Conservation (phyloP, 2,329 filamentous ascomycete species). For the Ophiostoma ips region DNA sequence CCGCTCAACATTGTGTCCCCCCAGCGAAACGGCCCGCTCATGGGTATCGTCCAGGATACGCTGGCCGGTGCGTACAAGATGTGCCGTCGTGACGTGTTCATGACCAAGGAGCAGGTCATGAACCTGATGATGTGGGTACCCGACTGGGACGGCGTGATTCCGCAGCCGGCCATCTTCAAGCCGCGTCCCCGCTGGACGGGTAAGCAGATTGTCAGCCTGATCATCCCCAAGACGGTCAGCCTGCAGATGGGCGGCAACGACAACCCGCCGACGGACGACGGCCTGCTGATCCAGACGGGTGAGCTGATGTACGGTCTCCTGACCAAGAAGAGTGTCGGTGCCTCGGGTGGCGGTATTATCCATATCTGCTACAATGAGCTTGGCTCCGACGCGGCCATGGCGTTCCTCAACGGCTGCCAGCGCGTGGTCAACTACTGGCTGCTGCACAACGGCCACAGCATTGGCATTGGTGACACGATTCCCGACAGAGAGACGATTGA, state of each 20-base stretch:
- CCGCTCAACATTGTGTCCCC: slow-evolving; percentile 96
- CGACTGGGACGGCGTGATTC: slow-evolving; percentile 91
- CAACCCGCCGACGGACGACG: slow-evolving; percentile 57
- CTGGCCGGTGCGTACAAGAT: slow-evolving; percentile 96
- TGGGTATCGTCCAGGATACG: slow-evolving; percentile 99
- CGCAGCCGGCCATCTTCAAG: slow-evolving; percentile 85
- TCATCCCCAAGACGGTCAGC: slow-evolving; percentile 78
- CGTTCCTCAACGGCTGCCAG: slow-evolving; percentile 92
- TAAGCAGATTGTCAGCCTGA: slow-evolving; percentile 92
- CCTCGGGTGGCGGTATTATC: slow-evolving; percentile 77
- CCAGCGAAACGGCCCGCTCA: slow-evolving; percentile 88
- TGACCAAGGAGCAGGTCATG: slow-evolving; percentile 86
- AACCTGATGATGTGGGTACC: slow-evolving; percentile 96
- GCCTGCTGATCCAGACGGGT: slow-evolving; percentile 70
- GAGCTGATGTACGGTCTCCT: slow-evolving; percentile 83
- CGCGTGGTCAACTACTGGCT: slow-evolving; percentile 96
- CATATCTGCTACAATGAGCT: slow-evolving; percentile 96
- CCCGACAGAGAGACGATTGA: slow-evolving; percentile 75
- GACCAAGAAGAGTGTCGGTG: slow-evolving; percentile 89
- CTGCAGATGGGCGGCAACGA: slow-evolving; percentile 52
- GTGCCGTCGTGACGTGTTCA: slow-evolving; percentile 79
- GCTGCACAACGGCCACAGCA: slow-evolving; percentile 89
- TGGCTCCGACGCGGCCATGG: slow-evolving; percentile 71
- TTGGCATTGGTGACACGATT: slow-evolving; percentile 96
- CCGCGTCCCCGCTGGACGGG: slow-evolving; percentile 90